Evolutionary conservation across 805 yeast genomes (phyloP).

Genomic region (Brettanomyces bruxellensis): DNA sequence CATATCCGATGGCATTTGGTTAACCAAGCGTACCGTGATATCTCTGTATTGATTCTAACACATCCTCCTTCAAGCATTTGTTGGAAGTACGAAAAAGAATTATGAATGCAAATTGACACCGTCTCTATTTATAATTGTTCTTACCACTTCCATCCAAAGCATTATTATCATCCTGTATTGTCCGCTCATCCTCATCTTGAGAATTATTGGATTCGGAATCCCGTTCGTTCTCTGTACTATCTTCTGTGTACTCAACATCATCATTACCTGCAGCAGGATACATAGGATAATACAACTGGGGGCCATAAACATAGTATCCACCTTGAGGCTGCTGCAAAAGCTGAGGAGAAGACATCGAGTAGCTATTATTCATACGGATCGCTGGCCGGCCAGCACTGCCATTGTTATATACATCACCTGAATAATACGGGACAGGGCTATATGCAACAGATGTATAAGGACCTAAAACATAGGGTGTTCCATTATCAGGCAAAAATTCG

Average conservation of each 20-base stretch:
- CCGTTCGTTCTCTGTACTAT: constrained; percentile 5
- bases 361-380: neutral
- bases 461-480: no score
- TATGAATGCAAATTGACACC: no score
- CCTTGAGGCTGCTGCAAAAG: neutral
- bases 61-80: no score
- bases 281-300: constrained; percentile 1
- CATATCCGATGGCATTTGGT: no score
- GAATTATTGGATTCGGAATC: neutral
- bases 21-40: no score
- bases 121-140: no score
- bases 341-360: constrained; percentile 3
- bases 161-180: constrained; percentile 1
- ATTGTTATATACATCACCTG: neutral
- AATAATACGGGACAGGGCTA: neutral
- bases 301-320: neutral
- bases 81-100: no score
- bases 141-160: neutral
- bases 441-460: neutral
- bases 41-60: no score
- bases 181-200: neutral
- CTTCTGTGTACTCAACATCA: constrained; percentile 3
- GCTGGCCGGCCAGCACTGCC: neutral
- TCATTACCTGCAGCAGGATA: neutral
- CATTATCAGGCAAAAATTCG: no score